Evolutionary conservation across 2,329 filamentous ascomycete species (phyloP).

Genomic region (Colletotrichum phormii): DNA sequence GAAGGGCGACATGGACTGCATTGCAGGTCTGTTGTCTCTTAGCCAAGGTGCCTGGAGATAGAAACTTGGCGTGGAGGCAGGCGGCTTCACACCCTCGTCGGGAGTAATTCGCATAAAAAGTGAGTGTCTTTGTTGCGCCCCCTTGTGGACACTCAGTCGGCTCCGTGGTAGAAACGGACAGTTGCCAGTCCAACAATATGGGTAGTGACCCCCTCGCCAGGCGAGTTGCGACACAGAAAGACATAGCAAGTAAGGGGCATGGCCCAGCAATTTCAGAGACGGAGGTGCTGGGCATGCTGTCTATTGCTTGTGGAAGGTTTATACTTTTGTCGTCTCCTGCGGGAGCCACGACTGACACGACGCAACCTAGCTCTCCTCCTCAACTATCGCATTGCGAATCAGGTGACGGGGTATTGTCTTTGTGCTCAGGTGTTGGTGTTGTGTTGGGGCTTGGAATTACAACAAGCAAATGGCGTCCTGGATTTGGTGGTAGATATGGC

Average conservation of each 20-base stretch:
- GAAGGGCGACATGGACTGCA: constrained; percentile 85
- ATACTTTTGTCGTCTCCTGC: not conserved
- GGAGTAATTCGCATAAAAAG: not conserved
- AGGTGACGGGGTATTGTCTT: not conserved
- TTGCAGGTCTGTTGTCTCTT: constrained; percentile 87
- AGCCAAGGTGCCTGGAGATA: constrained; percentile 92
- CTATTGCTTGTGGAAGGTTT: not conserved
- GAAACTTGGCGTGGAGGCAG: constrained; percentile 40
- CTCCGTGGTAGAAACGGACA: not conserved
- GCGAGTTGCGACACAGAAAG: not conserved
- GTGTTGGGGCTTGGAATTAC: not conserved
- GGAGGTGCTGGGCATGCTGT: not conserved
- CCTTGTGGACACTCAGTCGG: not conserved
- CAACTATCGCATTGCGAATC: not conserved
- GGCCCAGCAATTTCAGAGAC: not conserved
- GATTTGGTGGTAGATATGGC: not conserved
- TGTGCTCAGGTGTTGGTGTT: not conserved
- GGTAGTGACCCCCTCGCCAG: not conserved
- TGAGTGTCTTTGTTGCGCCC: not conserved
- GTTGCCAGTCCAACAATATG: not conserved
- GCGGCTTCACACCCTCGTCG: constrained; percentile 2
- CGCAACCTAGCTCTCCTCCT: too few species aligned
- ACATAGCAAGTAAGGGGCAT: not conserved
- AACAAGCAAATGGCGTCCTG: not conserved
- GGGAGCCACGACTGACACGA: not conserved